Conservation (phyloP, 169 alveolate genomes). For the Cryptosporidium parvum region DNA sequence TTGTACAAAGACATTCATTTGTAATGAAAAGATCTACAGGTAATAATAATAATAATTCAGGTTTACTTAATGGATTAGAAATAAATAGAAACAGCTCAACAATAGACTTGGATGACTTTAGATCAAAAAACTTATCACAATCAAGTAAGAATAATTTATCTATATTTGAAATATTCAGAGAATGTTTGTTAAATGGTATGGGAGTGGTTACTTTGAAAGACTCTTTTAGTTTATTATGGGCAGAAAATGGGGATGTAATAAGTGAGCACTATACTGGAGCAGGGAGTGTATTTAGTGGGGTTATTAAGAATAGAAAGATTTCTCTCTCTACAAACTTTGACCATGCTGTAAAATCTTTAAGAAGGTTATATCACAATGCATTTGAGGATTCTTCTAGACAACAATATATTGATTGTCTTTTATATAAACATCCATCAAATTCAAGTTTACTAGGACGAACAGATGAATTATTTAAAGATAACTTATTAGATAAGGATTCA, state of each 20-base stretch:
- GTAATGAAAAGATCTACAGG: not conserved
- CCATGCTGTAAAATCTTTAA: constrained; percentile 87
- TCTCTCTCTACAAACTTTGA: constrained; percentile 88
- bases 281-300: constrained; percentile 91
- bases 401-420: constrained; percentile 87
- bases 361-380: constrained; percentile 87
- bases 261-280: constrained; percentile 94
- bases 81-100: not conserved
- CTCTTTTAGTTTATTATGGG: constrained; percentile 90
- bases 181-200: constrained; percentile 58
- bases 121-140: not conserved
- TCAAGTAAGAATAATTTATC: not conserved
- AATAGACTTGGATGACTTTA: not conserved
- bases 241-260: constrained; percentile 93
- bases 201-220: constrained; percentile 78
- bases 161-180: constrained; percentile 5
- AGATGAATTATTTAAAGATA: not conserved
- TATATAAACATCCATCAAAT: constrained; percentile 81
- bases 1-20: not conserved
- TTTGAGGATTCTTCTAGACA: constrained; percentile 89
- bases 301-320: constrained; percentile 90
- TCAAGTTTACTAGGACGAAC: constrained; percentile 35
- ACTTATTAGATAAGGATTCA: not conserved
- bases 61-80: not conserved
- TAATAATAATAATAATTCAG: not conserved